Evolutionary conservation across 2,329 filamentous ascomycete genomes (phyloP), one percentile per base, ranked within the genome.

Genomic region (Neofusicoccum ribis): DNA sequence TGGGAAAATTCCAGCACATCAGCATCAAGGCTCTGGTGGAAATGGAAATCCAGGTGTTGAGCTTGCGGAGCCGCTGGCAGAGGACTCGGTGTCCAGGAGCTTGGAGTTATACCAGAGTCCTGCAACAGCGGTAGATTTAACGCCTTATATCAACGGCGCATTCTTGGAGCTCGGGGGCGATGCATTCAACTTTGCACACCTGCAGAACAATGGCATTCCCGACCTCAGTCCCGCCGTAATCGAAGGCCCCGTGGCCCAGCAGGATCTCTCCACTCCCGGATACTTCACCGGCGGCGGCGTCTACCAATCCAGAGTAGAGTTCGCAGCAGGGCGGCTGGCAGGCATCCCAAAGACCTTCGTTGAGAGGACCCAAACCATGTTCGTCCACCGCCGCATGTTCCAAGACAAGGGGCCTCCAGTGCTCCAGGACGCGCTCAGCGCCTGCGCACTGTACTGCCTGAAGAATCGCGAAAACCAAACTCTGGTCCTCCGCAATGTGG

Each of bases 391-490:
- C 3, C 31, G 46, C 3, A 37, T 65, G 37, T 69, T 68, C 37
- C 34, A 62, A 41, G 34, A 68, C 14, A 60, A 56, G 34, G 68
- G 27, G n/a, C 50, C 66, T 1, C 64, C 54, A n/a, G 64, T 50
- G 2, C 59, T 70, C 20, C 68, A 70, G 44, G 67, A 70, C 58
- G 68, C 68, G 5, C 63, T 66, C 47, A 65, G 64, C 47, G 67
- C 67, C 17, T 68, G 68, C 31, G 68, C 68, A 1, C 64, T 69
- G 17, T 69, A 69, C 31, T 66, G 58, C 12, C 56, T 65, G 17
- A 67, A 65, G 34, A 66, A 43, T 6, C 17, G 47, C 14, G 65
- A 49, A 31, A 69, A 67, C 41, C 59, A 65, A 15, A 50, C 64
- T 8, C 46, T 69, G n/a, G 68, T 67, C 8, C 68, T 67, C 31